Evolutionary conservation across 2,329 filamentous ascomycete genomes (phyloP).

Genomic region (Elsinoe ampelina): DNA sequence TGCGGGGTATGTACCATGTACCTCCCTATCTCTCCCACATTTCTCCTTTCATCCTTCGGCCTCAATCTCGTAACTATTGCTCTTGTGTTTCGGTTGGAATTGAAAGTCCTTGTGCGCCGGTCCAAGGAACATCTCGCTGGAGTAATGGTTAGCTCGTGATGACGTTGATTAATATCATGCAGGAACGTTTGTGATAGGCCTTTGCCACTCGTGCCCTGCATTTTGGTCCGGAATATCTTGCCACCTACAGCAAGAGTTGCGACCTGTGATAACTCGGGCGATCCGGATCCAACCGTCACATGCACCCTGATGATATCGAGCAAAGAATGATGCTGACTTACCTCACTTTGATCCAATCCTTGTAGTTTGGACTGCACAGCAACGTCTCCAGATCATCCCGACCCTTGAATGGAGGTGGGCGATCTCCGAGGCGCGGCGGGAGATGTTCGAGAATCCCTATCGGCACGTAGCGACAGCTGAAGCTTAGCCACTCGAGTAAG

Average conservation of each 20-base stretch:
- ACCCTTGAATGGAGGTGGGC: slow-evolving; percentile 74
- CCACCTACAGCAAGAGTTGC: no score
- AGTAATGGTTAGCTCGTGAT: background rate
- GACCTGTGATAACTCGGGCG: no score
- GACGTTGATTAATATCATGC: background rate
- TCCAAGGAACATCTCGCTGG: slow-evolving; percentile 93
- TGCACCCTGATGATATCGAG: background rate
- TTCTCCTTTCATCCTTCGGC: slow-evolving; percentile 48
- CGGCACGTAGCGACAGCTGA: slow-evolving; percentile 84
- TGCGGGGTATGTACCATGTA: slow-evolving; percentile 1
- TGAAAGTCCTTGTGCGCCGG: slow-evolving; percentile 82
- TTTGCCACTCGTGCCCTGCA: slow-evolving; percentile 15
- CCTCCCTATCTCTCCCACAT: background rate
- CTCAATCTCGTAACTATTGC: slow-evolving; percentile 77
- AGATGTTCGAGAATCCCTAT: slow-evolving; percentile 80
- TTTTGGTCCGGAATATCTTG: slow-evolving; percentile 8
- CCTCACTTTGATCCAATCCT: slow-evolving; percentile 98
- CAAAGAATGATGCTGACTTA: slow-evolving; percentile 45
- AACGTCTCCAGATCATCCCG: slow-evolving; percentile 90
- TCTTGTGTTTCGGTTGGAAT: slow-evolving; percentile 97
- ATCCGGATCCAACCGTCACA: no score
- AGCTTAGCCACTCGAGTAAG: slow-evolving; percentile 91
- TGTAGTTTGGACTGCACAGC: slow-evolving; percentile 80
- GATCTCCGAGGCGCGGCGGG: slow-evolving; percentile 79
- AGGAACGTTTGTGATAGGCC: slow-evolving; percentile 7